Conservation (phyloP, 2,329 filamentous ascomycete genomes). For the Hypoxylon sp. region DNA sequence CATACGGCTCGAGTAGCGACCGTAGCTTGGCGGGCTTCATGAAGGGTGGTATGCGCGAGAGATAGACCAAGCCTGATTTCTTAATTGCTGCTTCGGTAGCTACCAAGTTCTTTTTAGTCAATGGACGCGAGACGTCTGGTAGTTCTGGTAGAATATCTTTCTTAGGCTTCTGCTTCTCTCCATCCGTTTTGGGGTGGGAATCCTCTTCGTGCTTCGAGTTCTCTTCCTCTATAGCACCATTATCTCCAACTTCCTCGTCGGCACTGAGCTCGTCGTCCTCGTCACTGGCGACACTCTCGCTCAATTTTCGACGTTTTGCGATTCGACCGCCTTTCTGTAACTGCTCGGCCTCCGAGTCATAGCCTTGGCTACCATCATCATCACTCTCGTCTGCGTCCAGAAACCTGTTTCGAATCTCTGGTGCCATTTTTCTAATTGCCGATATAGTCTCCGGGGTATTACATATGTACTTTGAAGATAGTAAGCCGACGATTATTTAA, state of each 20-base stretch:
- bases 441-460: background rate
- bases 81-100: constrained; percentile 73
- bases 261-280: constrained; percentile 53
- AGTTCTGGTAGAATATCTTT: constrained; percentile 55
- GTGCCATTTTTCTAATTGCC: constrained; percentile 64
- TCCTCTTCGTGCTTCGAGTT: constrained; percentile 43
- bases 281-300: constrained; percentile 46
- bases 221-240: constrained; percentile 38
- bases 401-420: constrained; percentile 79
- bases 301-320: constrained; percentile 64
- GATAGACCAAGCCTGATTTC: constrained; percentile 84
- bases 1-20: constrained; percentile 80
- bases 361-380: constrained; percentile 69
- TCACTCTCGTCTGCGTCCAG: constrained; percentile 73
- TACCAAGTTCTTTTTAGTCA: constrained; percentile 77
- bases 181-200: constrained; percentile 45
- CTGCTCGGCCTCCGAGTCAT: constrained; percentile 76
- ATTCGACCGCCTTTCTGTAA: constrained; percentile 73
- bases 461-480: background rate
- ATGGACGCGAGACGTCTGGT: constrained; percentile 65
- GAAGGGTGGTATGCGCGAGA: constrained; percentile 87
- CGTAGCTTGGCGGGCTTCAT: constrained; percentile 87
- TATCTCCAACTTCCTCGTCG: constrained; percentile 51
- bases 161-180: constrained; percentile 44
- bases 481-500: background rate